These are phyloP conservation scores for Kalanchoe fedtschenkoi DNA, from an alignment of 164 flowering plant genomes.

Conservation along the genomic window DNA sequence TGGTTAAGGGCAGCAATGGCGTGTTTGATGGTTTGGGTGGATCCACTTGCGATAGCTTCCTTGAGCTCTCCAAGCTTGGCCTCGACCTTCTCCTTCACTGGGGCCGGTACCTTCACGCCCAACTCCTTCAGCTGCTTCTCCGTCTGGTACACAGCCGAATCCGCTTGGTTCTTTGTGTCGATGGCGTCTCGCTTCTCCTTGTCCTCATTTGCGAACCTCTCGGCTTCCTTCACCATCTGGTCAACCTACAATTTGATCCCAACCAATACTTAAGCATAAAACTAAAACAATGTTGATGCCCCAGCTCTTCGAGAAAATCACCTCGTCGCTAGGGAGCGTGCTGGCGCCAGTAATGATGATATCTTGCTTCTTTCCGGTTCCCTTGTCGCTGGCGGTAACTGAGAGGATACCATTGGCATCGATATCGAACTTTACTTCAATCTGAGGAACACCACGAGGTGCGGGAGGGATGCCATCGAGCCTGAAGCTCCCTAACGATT, in stretches of 20 bases:
- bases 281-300: background rate
- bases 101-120: slow-evolving; percentile 38
- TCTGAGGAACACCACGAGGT: slow-evolving; percentile 25
- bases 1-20: slow-evolving; percentile 42
- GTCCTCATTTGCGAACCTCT: slow-evolving; percentile 41
- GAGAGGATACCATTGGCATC: slow-evolving; percentile 38
- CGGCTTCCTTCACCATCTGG: slow-evolving; percentile 41
- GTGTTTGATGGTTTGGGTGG: slow-evolving; percentile 34
- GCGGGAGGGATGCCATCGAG: slow-evolving; percentile 32
- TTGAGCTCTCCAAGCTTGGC: slow-evolving; percentile 33
- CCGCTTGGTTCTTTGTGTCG: slow-evolving; percentile 53
- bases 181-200: slow-evolving; percentile 49
- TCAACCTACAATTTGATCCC: slow-evolving; percentile 21
- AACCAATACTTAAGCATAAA: background rate
- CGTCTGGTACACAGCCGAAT: slow-evolving; percentile 42
- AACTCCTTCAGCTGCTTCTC: slow-evolving; percentile 49
- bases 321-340: slow-evolving; percentile 11
- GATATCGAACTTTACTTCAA: slow-evolving; percentile 25
- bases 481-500: slow-evolving; percentile 29
- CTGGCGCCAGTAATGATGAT: slow-evolving; percentile 28
- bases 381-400: slow-evolving; percentile 27
- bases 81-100: slow-evolving; percentile 46
- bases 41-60: slow-evolving; percentile 30
- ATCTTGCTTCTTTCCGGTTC: slow-evolving; percentile 34
- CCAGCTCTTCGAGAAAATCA: background rate